Evolutionary conservation across 2,329 filamentous ascomycete genomes (phyloP).

Genomic region (Diaporthe sp.): DNA sequence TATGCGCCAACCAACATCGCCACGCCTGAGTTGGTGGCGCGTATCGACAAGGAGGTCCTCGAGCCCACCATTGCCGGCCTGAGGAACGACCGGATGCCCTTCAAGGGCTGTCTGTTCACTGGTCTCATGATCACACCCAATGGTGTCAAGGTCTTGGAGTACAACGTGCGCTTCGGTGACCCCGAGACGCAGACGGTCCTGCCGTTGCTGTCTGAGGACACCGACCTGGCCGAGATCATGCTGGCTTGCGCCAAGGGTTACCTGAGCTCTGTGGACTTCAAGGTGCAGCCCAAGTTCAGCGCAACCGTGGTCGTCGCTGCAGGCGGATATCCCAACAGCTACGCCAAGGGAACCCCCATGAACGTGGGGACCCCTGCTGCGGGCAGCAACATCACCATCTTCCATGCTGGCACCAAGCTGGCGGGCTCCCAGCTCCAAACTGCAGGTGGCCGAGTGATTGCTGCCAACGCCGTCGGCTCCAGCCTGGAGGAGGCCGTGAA

Average conservation of each 20-base stretch:
- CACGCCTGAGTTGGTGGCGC: constrained; percentile 80
- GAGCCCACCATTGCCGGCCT: constrained; percentile 92
- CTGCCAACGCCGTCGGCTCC: constrained; percentile 81
- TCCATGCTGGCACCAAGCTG: constrained; percentile 90
- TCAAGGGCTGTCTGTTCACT: constrained; percentile 84
- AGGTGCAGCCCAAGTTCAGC: constrained; percentile 79
- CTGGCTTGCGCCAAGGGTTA: constrained; percentile 84
- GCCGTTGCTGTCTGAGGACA: constrained; percentile 81
- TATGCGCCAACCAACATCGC: constrained; percentile 92
- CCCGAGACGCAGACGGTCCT: constrained; percentile 92
- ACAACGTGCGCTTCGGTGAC: constrained; percentile 94
- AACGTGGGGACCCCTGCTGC: constrained; percentile 60
- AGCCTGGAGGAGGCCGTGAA: constrained; percentile 86
- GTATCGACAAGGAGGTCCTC: constrained; percentile 86
- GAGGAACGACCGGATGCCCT: constrained; percentile 82
- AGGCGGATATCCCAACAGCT: constrained; percentile 89
- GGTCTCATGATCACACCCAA: constrained; percentile 92
- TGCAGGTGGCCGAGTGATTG: constrained; percentile 91
- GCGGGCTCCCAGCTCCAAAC: constrained; percentile 77
- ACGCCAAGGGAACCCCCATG: constrained; percentile 82
- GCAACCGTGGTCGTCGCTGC: constrained; percentile 96
- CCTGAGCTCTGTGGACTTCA: constrained; percentile 78
- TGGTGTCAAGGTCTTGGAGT: constrained; percentile 89
- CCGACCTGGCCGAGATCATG: constrained; percentile 91
- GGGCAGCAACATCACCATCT: constrained; percentile 77